These are phyloP conservation scores for Dictyophora rubrovolvata DNA, from an alignment of 768 basidiomycete species.

Conservation along the genomic window DNA sequence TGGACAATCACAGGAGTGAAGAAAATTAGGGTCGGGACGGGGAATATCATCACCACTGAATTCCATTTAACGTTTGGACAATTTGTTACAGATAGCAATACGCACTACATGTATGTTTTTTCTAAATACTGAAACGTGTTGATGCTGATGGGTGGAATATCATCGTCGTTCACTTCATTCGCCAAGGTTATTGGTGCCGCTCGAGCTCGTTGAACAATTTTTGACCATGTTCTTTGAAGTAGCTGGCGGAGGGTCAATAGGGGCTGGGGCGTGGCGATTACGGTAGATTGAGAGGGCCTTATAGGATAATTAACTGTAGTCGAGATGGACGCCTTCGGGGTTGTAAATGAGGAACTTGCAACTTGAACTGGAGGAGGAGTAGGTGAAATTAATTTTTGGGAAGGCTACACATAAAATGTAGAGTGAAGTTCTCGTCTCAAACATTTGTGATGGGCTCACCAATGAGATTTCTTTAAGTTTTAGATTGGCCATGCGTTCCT, in stretches of 20 bases:
- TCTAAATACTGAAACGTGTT: slow-evolving; percentile 43
- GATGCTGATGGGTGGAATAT: slow-evolving; percentile 31
- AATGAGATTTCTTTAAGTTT: not conserved
- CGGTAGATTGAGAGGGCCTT: not conserved
- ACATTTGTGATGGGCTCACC: not conserved
- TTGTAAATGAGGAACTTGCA: not conserved
- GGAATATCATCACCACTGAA: slow-evolving; percentile 14
- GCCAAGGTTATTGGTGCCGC: slow-evolving; percentile 27
- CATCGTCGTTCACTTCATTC: slow-evolving; percentile 24
- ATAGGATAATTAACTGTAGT: not conserved
- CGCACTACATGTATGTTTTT: slow-evolving; percentile 39
- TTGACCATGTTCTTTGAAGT: slow-evolving; percentile 23
- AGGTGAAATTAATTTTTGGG: not conserved
- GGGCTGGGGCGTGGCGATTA: not conserved
- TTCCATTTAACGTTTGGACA: not conserved
- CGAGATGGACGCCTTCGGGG: not conserved
- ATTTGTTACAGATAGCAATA: slow-evolving; percentile 4
- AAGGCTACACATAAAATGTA: not conserved
- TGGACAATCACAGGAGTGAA: slow-evolving; percentile 37
- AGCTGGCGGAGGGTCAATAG: not conserved
- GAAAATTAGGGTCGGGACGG: slow-evolving; percentile 19
- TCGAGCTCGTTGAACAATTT: slow-evolving; percentile 15
- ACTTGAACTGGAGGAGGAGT: not conserved
- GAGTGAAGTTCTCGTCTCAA: not conserved
- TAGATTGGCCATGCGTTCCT: not conserved